Evolutionary conservation across 306 rosid species (phyloP), one percentile per base, ranked within the genome.

Genomic region (Comarum palustre): DNA sequence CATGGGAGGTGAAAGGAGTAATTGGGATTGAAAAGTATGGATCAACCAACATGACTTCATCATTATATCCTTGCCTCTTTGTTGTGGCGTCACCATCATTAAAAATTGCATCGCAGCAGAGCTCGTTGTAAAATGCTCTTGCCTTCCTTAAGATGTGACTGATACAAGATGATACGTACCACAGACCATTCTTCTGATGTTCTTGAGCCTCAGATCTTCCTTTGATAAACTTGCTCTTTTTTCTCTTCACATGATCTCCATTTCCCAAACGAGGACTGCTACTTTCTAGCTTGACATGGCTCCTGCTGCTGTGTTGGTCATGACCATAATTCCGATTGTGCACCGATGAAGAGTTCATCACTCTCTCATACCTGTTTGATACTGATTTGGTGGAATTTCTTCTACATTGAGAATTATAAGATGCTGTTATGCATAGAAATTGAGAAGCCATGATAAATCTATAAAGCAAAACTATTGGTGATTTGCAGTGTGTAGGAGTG

Each of bases 21-120:
- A 80, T 84, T 17, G 93, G 90, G 65, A 88, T 58, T 11, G 90
- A 88, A 78, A 86, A 88, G 79, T 88, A 86, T 48, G 90, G 58
- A 57, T 84, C 89, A 13, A 74, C 75, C 74, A 71, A 58, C 66
- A 79, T 74, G 45, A 59, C 86, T 77, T 84, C 85, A 72, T 7
- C 9, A 3, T 16, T 60, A 60, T 47, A 67, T 80, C 60, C 76
- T 76, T 48, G 50, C 59, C 8, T 67, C 77, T 15, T 57, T 67
- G 20, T 25, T 20, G 15, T 67, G 50, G 80, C 84, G 45, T 66
- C 8, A 60, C 5, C 22, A 29, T 6, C 38, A 24, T 73, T 38
- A 25, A 2, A 45, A 24, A 67, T 36, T 76, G 72, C 82, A 75
- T 81, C 89, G 71, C 79, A 82, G 48, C 84, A 82, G 42, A 83